Conservation (phyloP, 352 stramenopile genomes). For the Elongisporangium prolatum region DNA sequence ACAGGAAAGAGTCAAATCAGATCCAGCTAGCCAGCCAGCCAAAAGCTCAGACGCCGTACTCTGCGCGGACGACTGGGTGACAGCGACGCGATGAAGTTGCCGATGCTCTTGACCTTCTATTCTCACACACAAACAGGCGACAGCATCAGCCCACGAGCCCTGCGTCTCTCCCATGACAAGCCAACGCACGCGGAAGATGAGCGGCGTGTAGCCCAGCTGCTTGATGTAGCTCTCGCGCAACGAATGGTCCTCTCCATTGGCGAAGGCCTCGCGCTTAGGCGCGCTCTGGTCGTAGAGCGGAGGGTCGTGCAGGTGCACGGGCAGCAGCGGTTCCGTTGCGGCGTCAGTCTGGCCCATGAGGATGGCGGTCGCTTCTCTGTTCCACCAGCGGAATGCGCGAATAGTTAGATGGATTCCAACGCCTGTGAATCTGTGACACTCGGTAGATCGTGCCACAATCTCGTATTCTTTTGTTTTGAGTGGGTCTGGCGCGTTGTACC, state of each 20-base stretch:
- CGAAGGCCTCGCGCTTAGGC: slow-evolving; percentile 7
- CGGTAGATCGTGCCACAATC: not conserved
- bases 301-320: slow-evolving; percentile 27
- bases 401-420: not conserved
- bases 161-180: not conserved
- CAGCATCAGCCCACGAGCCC: not conserved
- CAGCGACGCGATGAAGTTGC: slow-evolving; percentile 67
- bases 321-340: slow-evolving; percentile 48
- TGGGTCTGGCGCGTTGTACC: not conserved
- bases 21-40: not conserved
- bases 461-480: not conserved
- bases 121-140: not conserved
- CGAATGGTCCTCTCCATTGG: slow-evolving; percentile 21
- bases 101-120: slow-evolving; percentile 70
- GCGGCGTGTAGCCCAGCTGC: slow-evolving; percentile 71
- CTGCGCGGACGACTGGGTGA: slow-evolving; percentile 51
- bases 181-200: slow-evolving; percentile 65
- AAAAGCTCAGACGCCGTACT: not conserved
- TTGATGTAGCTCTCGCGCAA: slow-evolving; percentile 68
- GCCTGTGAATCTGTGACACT: not conserved
- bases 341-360: slow-evolving; percentile 8
- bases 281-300: slow-evolving; percentile 13
- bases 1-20: not conserved
- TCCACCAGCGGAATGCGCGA: not conserved
- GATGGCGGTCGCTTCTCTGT: not conserved